phyloP scores from a whole-genome alignment of 225 moss, liverwort and hornwort genomes.

The Sphagnum contortum region DNA sequence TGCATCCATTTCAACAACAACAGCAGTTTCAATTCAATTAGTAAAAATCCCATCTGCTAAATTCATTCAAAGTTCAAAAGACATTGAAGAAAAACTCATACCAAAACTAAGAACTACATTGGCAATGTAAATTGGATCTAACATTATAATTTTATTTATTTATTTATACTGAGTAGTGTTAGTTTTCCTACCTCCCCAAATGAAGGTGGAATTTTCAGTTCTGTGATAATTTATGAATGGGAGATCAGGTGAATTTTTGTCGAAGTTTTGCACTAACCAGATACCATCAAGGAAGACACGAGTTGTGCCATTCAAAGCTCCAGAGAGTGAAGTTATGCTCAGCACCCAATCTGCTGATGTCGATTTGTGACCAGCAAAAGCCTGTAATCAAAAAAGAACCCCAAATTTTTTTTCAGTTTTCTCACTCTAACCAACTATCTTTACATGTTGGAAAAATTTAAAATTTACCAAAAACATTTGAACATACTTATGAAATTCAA shows the following conservation, averaged over 20 bases:
- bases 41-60: too few species aligned
- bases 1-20: conserved; percentile 15
- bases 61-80: background rate
- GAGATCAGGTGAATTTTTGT: too few species aligned
- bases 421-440: too few species aligned
- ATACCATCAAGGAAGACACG: conserved; percentile 84
- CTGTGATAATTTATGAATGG: too few species aligned
- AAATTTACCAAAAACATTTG: too few species aligned
- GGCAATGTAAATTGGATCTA: too few species aligned
- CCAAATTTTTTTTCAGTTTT: background rate
- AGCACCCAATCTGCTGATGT: conserved; percentile 79
- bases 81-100: background rate
- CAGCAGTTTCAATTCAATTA: background rate
- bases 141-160: too few species aligned
- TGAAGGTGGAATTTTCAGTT: too few species aligned
- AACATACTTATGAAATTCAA: too few species aligned
- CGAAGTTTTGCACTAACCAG: conserved; percentile 27
- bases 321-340: conserved; percentile 74
- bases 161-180: too few species aligned
- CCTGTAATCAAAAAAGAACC: conserved; percentile 17
- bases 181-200: too few species aligned
- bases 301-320: conserved; percentile 84
- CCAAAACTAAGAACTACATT: background rate
- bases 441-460: too few species aligned
- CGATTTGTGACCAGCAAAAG: conserved; percentile 53